Percentiles rank a stretch among this genome's conserved stretches.
phyloP scores from a whole-genome alignment of 2,329 filamentous ascomycete genomes.

The Exophiala oligosperma region DNA sequence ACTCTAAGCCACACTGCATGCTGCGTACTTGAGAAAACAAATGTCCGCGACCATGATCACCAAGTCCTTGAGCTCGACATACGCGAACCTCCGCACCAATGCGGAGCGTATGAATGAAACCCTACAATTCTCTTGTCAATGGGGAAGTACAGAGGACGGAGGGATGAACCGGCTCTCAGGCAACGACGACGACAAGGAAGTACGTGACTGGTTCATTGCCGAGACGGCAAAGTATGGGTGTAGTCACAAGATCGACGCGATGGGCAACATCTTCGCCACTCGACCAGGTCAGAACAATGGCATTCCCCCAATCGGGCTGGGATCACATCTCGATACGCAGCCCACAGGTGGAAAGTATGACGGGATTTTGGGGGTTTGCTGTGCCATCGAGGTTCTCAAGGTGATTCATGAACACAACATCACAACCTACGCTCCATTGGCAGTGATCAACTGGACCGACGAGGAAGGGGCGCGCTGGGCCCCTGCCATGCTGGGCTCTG shows the following conservation, averaged over 20 bases:
- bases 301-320: constrained; percentile 41
- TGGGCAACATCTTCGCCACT: constrained; percentile 79
- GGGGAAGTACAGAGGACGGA: constrained; percentile 10
- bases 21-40: neutral
- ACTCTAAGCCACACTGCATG: neutral
- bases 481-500: constrained; percentile 68
- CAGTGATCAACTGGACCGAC: constrained; percentile 77
- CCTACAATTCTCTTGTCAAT: constrained; percentile 5
- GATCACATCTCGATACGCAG: constrained; percentile 48
- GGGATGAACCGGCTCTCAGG: constrained; percentile 59
- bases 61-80: neutral
- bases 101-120: neutral
- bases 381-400: constrained; percentile 70
- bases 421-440: constrained; percentile 69
- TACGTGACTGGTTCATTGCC: constrained; percentile 72
- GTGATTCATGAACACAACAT: constrained; percentile 65
- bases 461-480: constrained; percentile 82
- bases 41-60: neutral
- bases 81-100: neutral
- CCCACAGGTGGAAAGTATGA: constrained; percentile 67
- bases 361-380: constrained; percentile 71
- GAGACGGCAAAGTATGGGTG: constrained; percentile 65
- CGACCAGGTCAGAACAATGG: constrained; percentile 60
- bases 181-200: constrained; percentile 68
- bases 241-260: constrained; percentile 66